Evolutionary conservation across 2,329 filamentous ascomycete species (phyloP), one percentile per base, ranked within the genome.

Genomic region (Trichoderma asperellum): DNA sequence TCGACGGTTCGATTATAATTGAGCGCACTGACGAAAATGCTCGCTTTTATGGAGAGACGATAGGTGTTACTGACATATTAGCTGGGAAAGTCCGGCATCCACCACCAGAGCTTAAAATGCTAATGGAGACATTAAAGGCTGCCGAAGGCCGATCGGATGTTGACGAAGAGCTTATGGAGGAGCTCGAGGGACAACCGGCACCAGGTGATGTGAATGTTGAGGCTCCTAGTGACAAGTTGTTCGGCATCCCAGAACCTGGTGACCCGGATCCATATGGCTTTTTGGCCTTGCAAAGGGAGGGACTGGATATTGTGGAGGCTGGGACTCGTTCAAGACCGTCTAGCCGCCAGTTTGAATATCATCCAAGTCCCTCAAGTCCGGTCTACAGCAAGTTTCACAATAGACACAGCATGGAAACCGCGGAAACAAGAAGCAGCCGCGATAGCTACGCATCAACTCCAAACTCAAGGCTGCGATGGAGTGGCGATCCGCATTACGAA

Each of bases 1-100:
- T 94, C n/a, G 92, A 95, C 73, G 92, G 92, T 2, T 94, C 92
- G 0, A 85, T 95, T 21, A 84, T 95, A 53, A 89, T 94, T 62
- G 90, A 92, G 75, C 86, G 92, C 27, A 87, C 85, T 0, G 92
- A 94, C 73, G 92, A 93, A 75, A 96, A 96, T 75, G 89, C 91
- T 70, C 85, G 87, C 11, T 95, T 95, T 73, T 96, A 94, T 76
- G 87, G 88, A 18, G 85, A 92, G 71, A 75, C 75, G 14, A 63
- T 68, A n/a, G 66, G 66, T 5, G 66, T 68, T n/a, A 32, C 49
- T 10, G 75, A 76, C n/a, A 81, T 83, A 57, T 74, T 77, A 0
- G 78, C 80, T 6, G 72, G 76, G 64, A 77, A 72, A 68, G 82
- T 83, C 55, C 70, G 83, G 2, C 71, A 71, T 35, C 83, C 81